These are phyloP conservation scores for Mucor circinelloides DNA, from an alignment of 371 early-diverging fungal genomes.

Conservation along the genomic window DNA sequence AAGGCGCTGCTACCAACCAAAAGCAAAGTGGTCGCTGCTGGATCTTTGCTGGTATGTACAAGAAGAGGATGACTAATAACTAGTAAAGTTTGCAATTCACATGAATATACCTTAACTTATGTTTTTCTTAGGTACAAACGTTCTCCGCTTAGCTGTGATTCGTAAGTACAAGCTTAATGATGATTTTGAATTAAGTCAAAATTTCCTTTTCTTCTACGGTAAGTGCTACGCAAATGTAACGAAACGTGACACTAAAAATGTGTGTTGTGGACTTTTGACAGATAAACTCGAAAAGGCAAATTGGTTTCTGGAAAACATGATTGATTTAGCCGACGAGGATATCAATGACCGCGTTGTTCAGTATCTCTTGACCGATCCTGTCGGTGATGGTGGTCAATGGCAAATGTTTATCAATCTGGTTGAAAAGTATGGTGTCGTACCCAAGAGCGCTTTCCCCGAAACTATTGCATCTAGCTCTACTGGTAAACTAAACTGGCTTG, in stretches of 20 bases:
- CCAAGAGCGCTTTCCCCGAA: constrained; percentile 76
- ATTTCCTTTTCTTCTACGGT: constrained; percentile 83
- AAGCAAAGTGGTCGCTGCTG: constrained; percentile 83
- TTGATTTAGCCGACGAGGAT: constrained; percentile 65
- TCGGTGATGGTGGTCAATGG: constrained; percentile 74
- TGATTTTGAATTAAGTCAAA: constrained; percentile 80
- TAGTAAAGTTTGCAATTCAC: background rate
- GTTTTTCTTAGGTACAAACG: constrained; percentile 36
- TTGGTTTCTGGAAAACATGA: constrained; percentile 81
- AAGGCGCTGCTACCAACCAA: constrained; percentile 76
- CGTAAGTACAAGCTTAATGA: constrained; percentile 66
- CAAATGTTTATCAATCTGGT: constrained; percentile 81
- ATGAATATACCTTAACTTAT: background rate
- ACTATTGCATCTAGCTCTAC: constrained; percentile 67
- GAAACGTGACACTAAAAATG: background rate
- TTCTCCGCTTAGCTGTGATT: constrained; percentile 40
- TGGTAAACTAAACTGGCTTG: constrained; percentile 59
- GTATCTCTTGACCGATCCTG: constrained; percentile 67
- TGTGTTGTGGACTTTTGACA: background rate
- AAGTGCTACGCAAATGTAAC: constrained; percentile 16
- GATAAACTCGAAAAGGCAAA: constrained; percentile 82
- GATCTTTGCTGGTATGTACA: constrained; percentile 74
- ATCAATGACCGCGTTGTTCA: constrained; percentile 76
- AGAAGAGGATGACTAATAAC: constrained; percentile 28
- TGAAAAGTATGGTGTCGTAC: constrained; percentile 79